Evolutionary conservation across 2,329 filamentous ascomycete genomes (phyloP).

Genomic region (Claviceps pazoutovae): DNA sequence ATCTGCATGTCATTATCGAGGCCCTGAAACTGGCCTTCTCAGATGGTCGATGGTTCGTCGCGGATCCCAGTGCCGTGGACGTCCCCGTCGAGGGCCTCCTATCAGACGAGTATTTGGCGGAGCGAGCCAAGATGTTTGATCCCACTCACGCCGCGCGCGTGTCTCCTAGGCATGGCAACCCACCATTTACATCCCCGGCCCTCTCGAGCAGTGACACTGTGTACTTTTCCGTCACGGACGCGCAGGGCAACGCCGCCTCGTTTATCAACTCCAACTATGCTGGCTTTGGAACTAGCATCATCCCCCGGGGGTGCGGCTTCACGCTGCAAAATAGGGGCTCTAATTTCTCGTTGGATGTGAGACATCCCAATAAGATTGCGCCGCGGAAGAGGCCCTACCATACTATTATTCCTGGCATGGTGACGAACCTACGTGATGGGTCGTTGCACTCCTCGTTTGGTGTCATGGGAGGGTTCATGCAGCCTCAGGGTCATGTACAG

Average conservation of each 20-base stretch:
- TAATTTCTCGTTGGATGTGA: slow-evolving; percentile 60
- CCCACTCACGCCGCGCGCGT: slow-evolving; percentile 41
- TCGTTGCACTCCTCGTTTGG: slow-evolving; percentile 77
- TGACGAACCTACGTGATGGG: slow-evolving; percentile 62
- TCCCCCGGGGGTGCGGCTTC: slow-evolving; percentile 78
- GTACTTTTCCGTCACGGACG: slow-evolving; percentile 78
- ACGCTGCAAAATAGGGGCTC: slow-evolving; percentile 86
- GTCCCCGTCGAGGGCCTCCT: slow-evolving; percentile 61
- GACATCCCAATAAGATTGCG: slow-evolving; percentile 67
- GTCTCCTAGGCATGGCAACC: slow-evolving; percentile 45
- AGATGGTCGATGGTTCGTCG: slow-evolving; percentile 80
- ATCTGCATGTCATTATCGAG: slow-evolving; percentile 80
- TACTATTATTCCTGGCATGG: slow-evolving; percentile 88
- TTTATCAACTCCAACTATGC: slow-evolving; percentile 96
- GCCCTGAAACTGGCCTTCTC: slow-evolving; percentile 79
- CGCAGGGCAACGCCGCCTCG: slow-evolving; percentile 73
- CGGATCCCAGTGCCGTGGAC: slow-evolving; percentile 58
- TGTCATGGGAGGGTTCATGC: slow-evolving; percentile 98
- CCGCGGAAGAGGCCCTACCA: slow-evolving; percentile 87
- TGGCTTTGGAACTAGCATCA: slow-evolving; percentile 76
- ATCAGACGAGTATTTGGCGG: slow-evolving; percentile 57
- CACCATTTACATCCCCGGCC: slow-evolving; percentile 48
- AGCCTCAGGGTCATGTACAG: slow-evolving; percentile 92
- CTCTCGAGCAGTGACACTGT: slow-evolving; percentile 83
- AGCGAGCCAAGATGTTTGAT: slow-evolving; percentile 48